Evolutionary conservation across 441 rosid species (phyloP).

Genomic region (Raphanus hybrid): DNA sequence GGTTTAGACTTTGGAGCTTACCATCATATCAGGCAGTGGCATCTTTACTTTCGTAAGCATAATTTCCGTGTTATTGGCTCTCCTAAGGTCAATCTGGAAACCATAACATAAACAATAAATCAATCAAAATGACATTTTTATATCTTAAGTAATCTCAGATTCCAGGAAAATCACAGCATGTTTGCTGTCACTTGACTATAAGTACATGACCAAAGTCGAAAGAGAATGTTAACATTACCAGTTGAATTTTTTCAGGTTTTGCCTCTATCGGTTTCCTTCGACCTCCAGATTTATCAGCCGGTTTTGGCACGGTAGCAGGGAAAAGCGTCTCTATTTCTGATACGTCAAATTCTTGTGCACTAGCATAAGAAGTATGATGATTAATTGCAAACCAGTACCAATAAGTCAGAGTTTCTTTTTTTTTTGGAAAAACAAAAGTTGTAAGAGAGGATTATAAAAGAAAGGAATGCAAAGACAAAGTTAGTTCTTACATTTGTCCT

Average conservation of each 20-base stretch:
- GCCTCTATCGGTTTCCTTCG: background rate
- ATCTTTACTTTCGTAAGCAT: constrained; percentile 97
- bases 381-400: background rate
- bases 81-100: constrained; percentile 82
- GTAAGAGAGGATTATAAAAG: background rate
- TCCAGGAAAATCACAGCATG: background rate
- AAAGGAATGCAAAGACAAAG: constrained; percentile 28
- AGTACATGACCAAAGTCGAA: too few relatives aligned
- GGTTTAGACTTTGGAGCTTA: constrained; percentile 46
- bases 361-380: constrained; percentile 29
- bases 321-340: constrained; percentile 90
- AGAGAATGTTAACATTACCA: constrained; percentile 58
- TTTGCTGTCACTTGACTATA: background rate
- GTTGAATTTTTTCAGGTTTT: constrained; percentile 55
- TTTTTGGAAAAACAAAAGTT: too few relatives aligned
- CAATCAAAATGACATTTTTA: background rate
- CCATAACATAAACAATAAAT: background rate
- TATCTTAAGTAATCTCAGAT: background rate
- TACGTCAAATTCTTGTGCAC: constrained; percentile 86
- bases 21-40: constrained; percentile 98
- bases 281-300: background rate
- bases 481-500: constrained; percentile 47
- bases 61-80: constrained; percentile 93
- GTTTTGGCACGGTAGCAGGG: constrained; percentile 72
- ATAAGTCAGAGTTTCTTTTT: too few relatives aligned